Evolutionary conservation across 2,329 filamentous ascomycete species (phyloP).

Genomic region (Lecanicillium sp.): DNA sequence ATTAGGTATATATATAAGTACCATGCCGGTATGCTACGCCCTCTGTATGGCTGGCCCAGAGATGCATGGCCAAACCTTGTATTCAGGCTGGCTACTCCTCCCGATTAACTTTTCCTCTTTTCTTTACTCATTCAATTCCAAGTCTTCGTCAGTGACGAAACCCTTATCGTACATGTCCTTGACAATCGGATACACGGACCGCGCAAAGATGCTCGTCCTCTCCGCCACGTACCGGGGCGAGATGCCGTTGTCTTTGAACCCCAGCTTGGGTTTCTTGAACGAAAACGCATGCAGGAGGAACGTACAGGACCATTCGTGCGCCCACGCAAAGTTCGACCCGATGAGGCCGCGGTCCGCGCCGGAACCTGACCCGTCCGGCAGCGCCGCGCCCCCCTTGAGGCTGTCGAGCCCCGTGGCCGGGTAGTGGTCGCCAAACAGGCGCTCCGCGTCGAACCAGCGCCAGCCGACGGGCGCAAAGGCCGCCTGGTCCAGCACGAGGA

Average conservation of each 20-base stretch:
- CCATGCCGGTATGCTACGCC: no score
- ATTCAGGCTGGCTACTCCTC: no score
- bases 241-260: constrained; percentile 13
- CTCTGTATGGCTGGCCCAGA: no score
- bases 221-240: constrained; percentile 20
- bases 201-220: constrained; percentile 21
- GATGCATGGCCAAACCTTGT: no score
- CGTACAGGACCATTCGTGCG: constrained; percentile 17
- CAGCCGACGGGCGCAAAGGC: constrained; percentile 23
- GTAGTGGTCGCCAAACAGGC: constrained; percentile 18
- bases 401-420: constrained; percentile 5
- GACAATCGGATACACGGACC: constrained; percentile 19
- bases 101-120: no score
- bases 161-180: constrained; percentile 17
- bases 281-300: constrained; percentile 22
- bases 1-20: no score
- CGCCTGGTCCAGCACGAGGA: constrained; percentile 21
- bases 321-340: no score
- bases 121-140: no score
- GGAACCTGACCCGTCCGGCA: no score
- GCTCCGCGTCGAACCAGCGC: constrained; percentile 8
- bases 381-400: neutral
- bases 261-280: constrained; percentile 7
- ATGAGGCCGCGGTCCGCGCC: no score
- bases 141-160: constrained; percentile 8